Percentiles rank a stretch among this genome's conserved stretches.
phyloP scores from a whole-genome alignment of 2,329 filamentous ascomycete species.

The Trichoderma citrinoviride region DNA sequence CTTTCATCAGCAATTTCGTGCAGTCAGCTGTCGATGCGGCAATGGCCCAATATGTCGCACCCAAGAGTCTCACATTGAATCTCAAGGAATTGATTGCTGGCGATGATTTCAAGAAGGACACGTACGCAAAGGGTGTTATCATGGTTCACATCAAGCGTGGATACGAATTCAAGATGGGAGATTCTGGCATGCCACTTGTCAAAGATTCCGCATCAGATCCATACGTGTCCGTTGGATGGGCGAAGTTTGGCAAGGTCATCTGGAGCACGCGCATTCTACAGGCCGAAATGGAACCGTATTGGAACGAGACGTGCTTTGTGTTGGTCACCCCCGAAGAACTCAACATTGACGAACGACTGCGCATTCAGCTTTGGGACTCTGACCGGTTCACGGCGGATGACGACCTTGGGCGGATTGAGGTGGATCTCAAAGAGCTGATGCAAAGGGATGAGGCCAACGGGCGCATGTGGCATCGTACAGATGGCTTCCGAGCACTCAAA shows the following conservation, averaged over 20 bases:
- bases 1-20: constrained; percentile 71
- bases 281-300: constrained; percentile 64
- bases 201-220: constrained; percentile 63
- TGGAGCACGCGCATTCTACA: constrained; percentile 60
- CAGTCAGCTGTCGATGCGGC: constrained; percentile 72
- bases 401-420: constrained; percentile 69
- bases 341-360: constrained; percentile 67
- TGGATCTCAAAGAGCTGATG: constrained; percentile 66
- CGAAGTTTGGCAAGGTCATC: constrained; percentile 70
- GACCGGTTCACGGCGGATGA: constrained; percentile 71
- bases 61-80: constrained; percentile 70
- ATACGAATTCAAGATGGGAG: constrained; percentile 68
- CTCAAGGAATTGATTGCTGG: constrained; percentile 75
- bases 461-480: constrained; percentile 59
- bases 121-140: constrained; percentile 60
- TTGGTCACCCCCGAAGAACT: constrained; percentile 68
- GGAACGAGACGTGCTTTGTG: constrained; percentile 69
- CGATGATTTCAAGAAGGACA: constrained; percentile 77
- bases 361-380: constrained; percentile 73
- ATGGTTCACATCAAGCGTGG: constrained; percentile 65
- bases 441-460: constrained; percentile 56
- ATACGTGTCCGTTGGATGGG: constrained; percentile 72
- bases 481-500: constrained; percentile 64
- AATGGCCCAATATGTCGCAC: constrained; percentile 71
- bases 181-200: constrained; percentile 59